phyloP scores from a whole-genome alignment of 768 basidiomycete species.

The Heimioporus sp. region DNA sequence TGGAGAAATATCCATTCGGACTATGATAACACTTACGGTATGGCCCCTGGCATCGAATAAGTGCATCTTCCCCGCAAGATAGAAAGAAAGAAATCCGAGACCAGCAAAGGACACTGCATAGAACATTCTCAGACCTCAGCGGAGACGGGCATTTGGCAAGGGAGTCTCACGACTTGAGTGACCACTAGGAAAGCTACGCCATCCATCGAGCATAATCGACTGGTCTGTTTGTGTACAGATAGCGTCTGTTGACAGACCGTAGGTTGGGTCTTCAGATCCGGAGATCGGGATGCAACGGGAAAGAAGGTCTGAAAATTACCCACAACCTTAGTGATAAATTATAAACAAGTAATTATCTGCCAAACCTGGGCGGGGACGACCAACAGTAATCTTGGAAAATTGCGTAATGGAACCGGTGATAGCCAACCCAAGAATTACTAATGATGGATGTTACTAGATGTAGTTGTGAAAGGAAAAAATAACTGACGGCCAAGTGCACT shows the following conservation, averaged over 20 bases:
- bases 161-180: constrained; percentile 74
- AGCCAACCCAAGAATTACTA: constrained; percentile 71
- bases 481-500: constrained; percentile 46
- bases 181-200: constrained; percentile 89
- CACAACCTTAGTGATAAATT: not conserved
- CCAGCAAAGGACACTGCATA: constrained; percentile 86
- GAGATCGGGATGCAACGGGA: constrained; percentile 60
- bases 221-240: constrained; percentile 77
- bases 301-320: constrained; percentile 22
- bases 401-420: constrained; percentile 84
- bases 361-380: constrained; percentile 82
- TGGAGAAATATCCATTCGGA: not conserved
- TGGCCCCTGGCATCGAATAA: constrained; percentile 82
- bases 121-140: constrained; percentile 1
- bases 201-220: constrained; percentile 71
- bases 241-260: constrained; percentile 67
- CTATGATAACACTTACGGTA: constrained; percentile 40
- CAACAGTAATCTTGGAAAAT: constrained; percentile 82
- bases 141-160: not conserved
- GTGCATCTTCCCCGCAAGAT: constrained; percentile 90
- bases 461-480: constrained; percentile 27
- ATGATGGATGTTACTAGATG: not conserved
- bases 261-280: constrained; percentile 65
- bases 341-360: not conserved
- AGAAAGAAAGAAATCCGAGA: constrained; percentile 83